Percentiles rank a stretch among this genome's conserved stretches.
phyloP scores from a whole-genome alignment of 371 early-diverging fungal species.

The Rhizomucor pusillus region DNA sequence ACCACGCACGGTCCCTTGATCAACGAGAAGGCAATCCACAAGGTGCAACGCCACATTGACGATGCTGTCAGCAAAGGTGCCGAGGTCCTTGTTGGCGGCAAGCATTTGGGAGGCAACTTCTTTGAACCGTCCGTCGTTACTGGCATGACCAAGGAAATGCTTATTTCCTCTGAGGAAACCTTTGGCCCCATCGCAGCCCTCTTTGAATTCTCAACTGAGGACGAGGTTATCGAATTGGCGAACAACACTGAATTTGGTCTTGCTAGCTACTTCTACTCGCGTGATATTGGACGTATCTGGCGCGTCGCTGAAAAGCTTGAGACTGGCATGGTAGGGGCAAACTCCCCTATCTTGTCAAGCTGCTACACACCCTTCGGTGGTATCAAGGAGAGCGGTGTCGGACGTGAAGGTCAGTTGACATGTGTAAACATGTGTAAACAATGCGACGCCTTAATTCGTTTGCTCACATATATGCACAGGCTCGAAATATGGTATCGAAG shows the following conservation, averaged over 20 bases:
- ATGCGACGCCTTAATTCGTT: background rate
- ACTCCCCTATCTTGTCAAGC: slow-evolving; percentile 66
- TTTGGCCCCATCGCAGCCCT: slow-evolving; percentile 81
- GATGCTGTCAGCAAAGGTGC: slow-evolving; percentile 74
- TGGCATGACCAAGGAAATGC: slow-evolving; percentile 59
- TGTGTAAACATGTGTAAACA: background rate
- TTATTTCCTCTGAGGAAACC: slow-evolving; percentile 68
- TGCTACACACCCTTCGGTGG: slow-evolving; percentile 81
- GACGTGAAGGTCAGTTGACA: slow-evolving; percentile 63
- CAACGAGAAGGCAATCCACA: slow-evolving; percentile 62
- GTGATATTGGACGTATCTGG: slow-evolving; percentile 72
- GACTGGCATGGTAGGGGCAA: slow-evolving; percentile 91
- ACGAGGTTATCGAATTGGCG: slow-evolving; percentile 70
- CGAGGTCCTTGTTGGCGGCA: slow-evolving; percentile 58
- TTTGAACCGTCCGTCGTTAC: slow-evolving; percentile 73
- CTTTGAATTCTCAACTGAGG: slow-evolving; percentile 66
- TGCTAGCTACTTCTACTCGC: slow-evolving; percentile 83
- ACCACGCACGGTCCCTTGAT: slow-evolving; percentile 83
- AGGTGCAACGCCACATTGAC: slow-evolving; percentile 67
- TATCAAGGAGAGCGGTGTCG: slow-evolving; percentile 79
- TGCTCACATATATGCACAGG: slow-evolving; percentile 8
- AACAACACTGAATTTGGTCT: slow-evolving; percentile 77
- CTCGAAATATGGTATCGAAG: slow-evolving; percentile 67
- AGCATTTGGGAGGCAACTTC: slow-evolving; percentile 57
- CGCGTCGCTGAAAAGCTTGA: slow-evolving; percentile 81